Conservation (phyloP, 140 eudicot genomes). For the Anethum foeniculum region DNA sequence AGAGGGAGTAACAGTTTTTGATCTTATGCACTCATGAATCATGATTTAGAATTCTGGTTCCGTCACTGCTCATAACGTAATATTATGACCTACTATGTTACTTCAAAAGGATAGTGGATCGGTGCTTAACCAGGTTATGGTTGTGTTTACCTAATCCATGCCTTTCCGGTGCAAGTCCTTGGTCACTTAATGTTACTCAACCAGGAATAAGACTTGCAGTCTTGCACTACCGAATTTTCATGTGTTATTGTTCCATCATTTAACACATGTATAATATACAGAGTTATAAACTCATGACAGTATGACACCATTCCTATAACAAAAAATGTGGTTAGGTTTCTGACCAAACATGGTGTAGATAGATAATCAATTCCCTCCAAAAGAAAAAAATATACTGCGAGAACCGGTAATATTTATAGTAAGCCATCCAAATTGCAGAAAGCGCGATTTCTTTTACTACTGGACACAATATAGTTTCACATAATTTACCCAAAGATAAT, state of each 20-base stretch:
- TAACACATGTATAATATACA: not conserved
- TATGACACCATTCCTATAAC: not conserved
- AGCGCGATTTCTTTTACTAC: not conserved
- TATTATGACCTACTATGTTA: not conserved
- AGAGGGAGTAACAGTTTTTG: no score
- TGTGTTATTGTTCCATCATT: conserved; percentile 14
- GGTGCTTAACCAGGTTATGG: not conserved
- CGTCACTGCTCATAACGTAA: not conserved
- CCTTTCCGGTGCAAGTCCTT: not conserved
- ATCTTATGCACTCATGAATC: no score
- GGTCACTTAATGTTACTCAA: no score
- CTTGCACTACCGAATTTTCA: not conserved
- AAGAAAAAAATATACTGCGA: no score
- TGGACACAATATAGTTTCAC: not conserved
- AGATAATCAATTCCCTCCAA: not conserved
- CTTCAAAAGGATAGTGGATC: not conserved
- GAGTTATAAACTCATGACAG: not conserved
- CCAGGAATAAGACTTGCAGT: not conserved
- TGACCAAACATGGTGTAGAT: not conserved
- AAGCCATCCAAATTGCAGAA: not conserved
- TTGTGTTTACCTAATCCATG: not conserved
- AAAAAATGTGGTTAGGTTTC: not conserved
- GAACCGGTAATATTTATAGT: no score
- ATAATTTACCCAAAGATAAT: not conserved
- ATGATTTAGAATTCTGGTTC: not conserved